Conservation (phyloP, 1,284 basidiomycete genomes). For the Leccinum pachyderme region DNA sequence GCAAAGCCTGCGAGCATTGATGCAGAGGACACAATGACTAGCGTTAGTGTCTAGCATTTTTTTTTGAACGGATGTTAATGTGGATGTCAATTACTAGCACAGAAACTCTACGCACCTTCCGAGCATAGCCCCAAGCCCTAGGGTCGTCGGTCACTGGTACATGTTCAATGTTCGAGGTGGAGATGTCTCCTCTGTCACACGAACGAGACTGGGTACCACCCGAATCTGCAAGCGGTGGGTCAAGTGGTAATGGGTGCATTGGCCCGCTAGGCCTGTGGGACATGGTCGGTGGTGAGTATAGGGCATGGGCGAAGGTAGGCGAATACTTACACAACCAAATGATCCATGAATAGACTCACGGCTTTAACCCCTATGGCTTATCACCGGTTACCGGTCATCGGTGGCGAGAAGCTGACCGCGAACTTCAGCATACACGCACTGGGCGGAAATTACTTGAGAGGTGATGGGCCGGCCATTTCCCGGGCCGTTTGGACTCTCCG, state of each 20-base stretch:
- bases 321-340: conserved; percentile 7
- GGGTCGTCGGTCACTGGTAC: conserved; percentile 73
- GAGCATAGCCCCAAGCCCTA: conserved; percentile 62
- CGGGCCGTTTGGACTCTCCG: neutral
- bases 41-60: conserved; percentile 45
- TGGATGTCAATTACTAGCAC: neutral
- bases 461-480: neutral
- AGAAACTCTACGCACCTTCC: conserved; percentile 48
- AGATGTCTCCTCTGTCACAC: conserved; percentile 1
- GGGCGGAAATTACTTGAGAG: neutral
- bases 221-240: neutral
- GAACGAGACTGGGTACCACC: neutral
- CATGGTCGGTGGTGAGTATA: conserved; percentile 10
- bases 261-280: conserved; percentile 9
- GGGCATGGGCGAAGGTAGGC: neutral
- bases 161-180: conserved; percentile 55
- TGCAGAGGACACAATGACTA: conserved; percentile 59
- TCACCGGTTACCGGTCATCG: neutral
- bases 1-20: conserved; percentile 73
- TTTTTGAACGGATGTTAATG: neutral
- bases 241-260: neutral
- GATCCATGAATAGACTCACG: conserved; percentile 4
- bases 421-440: neutral
- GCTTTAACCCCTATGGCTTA: neutral
- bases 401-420: neutral